phyloP scores from a whole-genome alignment of 2,329 filamentous ascomycete species.

The Didymella keratinophila region DNA sequence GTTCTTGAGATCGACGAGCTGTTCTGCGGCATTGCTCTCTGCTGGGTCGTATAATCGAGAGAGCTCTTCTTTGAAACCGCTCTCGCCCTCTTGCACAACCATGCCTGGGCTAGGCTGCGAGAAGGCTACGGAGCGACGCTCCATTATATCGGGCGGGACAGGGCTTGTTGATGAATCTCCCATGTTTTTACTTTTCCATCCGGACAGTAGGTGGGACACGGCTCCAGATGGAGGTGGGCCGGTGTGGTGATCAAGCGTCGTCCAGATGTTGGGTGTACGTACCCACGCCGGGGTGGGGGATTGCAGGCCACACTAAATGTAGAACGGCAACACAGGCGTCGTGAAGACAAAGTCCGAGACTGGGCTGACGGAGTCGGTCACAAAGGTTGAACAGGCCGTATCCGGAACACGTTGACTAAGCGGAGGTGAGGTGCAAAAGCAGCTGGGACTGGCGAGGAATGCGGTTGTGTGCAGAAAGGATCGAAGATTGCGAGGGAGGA shows the following conservation, averaged over 20 bases:
- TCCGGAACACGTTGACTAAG: conserved; percentile 35
- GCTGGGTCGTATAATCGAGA: conserved; percentile 48
- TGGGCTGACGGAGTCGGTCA: conserved; percentile 30
- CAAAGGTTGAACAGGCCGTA: conserved; percentile 28
- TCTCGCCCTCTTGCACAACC: conserved; percentile 55
- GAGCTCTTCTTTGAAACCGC: conserved; percentile 53
- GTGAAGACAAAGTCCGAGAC: conserved; percentile 20
- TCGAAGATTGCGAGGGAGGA: conserved; percentile 38
- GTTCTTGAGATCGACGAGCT: conserved; percentile 66
- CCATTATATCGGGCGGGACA: conserved; percentile 51
- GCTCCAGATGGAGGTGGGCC: conserved; percentile 24
- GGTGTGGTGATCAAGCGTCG: conserved; percentile 24
- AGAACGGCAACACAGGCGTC: conserved; percentile 16
- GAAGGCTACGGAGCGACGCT: conserved; percentile 55
- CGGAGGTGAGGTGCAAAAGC: conserved; percentile 23
- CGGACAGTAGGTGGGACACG: conserved; percentile 24
- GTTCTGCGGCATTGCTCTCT: conserved; percentile 69
- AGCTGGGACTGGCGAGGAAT: conserved; percentile 34
- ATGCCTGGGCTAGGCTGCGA: conserved; percentile 52
- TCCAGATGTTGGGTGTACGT: conserved; percentile 5
- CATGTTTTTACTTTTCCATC: conserved; percentile 42
- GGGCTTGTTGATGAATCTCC: conserved; percentile 37
- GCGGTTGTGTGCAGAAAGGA: conserved; percentile 32
- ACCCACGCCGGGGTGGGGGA: conserved; percentile 10
- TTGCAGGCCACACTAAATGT: conserved; percentile 17